Conservation (phyloP, 2,329 filamentous ascomycete species). For the Dactylellina drechsleri region DNA sequence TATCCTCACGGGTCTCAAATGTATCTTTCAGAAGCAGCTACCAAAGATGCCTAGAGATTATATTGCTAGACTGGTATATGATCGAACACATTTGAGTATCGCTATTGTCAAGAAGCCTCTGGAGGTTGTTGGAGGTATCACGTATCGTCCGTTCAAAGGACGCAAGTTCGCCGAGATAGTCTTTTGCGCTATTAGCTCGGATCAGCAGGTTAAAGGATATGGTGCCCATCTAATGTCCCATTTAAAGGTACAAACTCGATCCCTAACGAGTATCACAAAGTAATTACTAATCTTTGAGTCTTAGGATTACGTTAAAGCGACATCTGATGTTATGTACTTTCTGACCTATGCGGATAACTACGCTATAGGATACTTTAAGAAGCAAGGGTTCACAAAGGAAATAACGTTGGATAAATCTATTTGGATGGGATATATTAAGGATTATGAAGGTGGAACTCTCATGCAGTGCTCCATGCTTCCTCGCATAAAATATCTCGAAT, state of each 20-base stretch:
- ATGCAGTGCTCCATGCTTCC: slow-evolving; percentile 99
- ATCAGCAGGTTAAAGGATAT: slow-evolving; percentile 98
- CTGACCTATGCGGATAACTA: slow-evolving; percentile 99
- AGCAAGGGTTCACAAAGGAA: slow-evolving; percentile 98
- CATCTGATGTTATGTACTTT: slow-evolving; percentile 97
- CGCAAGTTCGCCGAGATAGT: slow-evolving; percentile 97
- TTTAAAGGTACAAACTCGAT: slow-evolving; percentile 71
- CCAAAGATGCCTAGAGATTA: slow-evolving; percentile 99
- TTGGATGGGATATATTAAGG: slow-evolving; percentile 99
- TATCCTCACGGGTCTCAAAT: slow-evolving; percentile 93
- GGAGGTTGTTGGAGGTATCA: slow-evolving; percentile 93
- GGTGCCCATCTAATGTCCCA: slow-evolving; percentile 98
- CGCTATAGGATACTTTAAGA: slow-evolving; percentile 98
- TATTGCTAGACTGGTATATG: slow-evolving; percentile 95
- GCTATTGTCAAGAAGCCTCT: slow-evolving; percentile 97
- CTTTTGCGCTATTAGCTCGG: slow-evolving; percentile 95
- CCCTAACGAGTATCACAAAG: too few relatives aligned
- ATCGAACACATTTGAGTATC: slow-evolving; percentile 93
- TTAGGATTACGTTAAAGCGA: slow-evolving; percentile 91
- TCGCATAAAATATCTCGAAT: slow-evolving; percentile 91
- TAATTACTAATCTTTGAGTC: not conserved
- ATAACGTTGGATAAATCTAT: slow-evolving; percentile 88
- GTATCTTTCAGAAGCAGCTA: slow-evolving; percentile 97
- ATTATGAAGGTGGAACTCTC: slow-evolving; percentile 97
- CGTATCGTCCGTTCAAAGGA: slow-evolving; percentile 91